These are phyloP conservation scores for Oenanthe javanica DNA, from an alignment of 140 eudicot species.

Conservation along the genomic window DNA sequence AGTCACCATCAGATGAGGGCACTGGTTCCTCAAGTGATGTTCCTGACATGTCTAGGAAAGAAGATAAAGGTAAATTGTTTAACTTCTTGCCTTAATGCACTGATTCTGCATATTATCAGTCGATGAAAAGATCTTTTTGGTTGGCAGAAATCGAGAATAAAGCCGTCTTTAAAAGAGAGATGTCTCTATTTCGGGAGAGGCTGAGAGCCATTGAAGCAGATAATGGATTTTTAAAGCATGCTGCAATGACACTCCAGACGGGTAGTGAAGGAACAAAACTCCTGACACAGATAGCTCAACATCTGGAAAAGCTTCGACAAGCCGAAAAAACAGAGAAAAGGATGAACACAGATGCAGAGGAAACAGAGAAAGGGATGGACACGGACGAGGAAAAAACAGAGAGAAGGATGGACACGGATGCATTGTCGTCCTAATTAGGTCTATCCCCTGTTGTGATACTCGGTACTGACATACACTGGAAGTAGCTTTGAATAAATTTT, in stretches of 20 bases:
- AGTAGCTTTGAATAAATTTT: background rate
- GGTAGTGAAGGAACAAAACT: conserved; percentile 72
- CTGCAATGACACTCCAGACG: conserved; percentile 73
- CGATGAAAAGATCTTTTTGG: conserved; percentile 4
- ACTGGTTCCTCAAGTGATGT: conserved; percentile 6
- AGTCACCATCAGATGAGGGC: conserved; percentile 26
- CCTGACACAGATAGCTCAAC: conserved; percentile 78
- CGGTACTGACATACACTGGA: background rate
- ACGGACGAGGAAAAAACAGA: background rate
- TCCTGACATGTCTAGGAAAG: conserved; percentile 14
- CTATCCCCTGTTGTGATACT: background rate
- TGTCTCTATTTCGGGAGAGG: conserved; percentile 54
- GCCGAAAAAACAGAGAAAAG: conserved; percentile 1
- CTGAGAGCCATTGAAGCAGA: conserved; percentile 83
- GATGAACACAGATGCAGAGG: background rate
- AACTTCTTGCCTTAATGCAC: background rate
- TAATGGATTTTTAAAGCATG: conserved; percentile 73
- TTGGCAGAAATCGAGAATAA: conserved; percentile 34
- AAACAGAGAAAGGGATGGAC: background rate
- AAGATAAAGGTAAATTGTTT: conserved; percentile 29
- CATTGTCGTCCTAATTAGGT: conserved; percentile 13
- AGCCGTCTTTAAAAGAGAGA: conserved; percentile 55
- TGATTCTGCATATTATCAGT: background rate
- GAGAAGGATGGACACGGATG: conserved; percentile 27
- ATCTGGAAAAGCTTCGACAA: conserved; percentile 57